Conservation (phyloP, 129 eudicot species). For the Flaveria sonorensis region DNA sequence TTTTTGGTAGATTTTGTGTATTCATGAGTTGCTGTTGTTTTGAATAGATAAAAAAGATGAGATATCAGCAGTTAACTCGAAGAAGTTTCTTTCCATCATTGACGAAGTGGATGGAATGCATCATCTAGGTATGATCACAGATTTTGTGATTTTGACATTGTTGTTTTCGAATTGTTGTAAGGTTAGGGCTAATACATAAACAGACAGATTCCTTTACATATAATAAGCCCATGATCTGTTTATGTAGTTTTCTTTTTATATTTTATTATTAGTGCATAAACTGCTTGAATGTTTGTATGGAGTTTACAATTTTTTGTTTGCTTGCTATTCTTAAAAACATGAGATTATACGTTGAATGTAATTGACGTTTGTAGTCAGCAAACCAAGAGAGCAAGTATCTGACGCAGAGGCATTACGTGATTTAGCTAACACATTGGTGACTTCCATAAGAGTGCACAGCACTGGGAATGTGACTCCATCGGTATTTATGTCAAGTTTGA, state of each 20-base stretch:
- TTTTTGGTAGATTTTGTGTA: not conserved
- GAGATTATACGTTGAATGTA: not conserved
- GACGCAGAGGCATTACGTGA: conserved; percentile 64
- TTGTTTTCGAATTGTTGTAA: not conserved
- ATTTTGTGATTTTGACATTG: not conserved
- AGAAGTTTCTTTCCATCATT: conserved; percentile 42
- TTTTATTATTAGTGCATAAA: not conserved
- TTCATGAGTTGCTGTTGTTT: not conserved
- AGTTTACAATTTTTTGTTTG: not conserved
- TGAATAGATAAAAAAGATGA: conserved; percentile 49
- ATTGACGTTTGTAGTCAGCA: conserved; percentile 35
- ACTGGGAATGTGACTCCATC: conserved; percentile 48
- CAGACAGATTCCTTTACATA: not conserved
- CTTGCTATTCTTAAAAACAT: not conserved
- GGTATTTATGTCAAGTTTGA: conserved; percentile 46
- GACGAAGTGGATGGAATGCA: conserved; percentile 57
- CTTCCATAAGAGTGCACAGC: conserved; percentile 39
- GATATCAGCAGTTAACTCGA: conserved; percentile 39
- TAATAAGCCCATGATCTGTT: not conserved
- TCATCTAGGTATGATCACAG: conserved; percentile 40
- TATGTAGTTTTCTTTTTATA: not conserved
- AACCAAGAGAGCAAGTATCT: conserved; percentile 63
- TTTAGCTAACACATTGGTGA: conserved; percentile 38
- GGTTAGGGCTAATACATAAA: not conserved
- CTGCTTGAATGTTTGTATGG: not conserved